Conservation (phyloP, 768 basidiomycete species). For the Ramaria sp. region DNA sequence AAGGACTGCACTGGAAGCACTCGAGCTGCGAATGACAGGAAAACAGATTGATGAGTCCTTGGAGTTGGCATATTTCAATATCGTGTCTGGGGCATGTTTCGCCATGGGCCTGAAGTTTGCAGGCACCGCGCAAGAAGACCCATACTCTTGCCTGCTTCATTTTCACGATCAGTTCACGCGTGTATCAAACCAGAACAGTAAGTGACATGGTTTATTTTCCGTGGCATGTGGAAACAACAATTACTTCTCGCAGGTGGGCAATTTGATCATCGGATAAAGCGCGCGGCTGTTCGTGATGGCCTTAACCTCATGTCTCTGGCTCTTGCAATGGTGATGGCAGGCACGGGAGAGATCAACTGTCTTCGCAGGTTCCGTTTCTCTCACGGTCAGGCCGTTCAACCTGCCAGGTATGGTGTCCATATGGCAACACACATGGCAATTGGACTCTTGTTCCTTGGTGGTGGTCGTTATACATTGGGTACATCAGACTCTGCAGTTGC, state of each 20-base stretch:
- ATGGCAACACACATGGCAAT: conserved; percentile 84
- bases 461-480: conserved; percentile 85
- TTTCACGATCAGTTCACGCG: conserved; percentile 75
- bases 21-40: conserved; percentile 32
- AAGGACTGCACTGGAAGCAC: conserved; percentile 43
- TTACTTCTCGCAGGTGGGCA: conserved; percentile 40
- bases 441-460: conserved; percentile 87
- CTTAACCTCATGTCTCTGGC: conserved; percentile 81
- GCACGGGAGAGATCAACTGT: conserved; percentile 89
- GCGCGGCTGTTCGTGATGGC: conserved; percentile 78
- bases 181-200: conserved; percentile 58
- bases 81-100: conserved; percentile 86
- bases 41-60: conserved; percentile 54
- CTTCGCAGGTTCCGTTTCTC: conserved; percentile 79
- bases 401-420: conserved; percentile 74
- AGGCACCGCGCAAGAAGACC: conserved; percentile 85
- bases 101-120: conserved; percentile 88
- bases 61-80: conserved; percentile 87
- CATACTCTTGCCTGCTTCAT: conserved; percentile 70
- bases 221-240: neutral
- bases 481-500: conserved; percentile 89
- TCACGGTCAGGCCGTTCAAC: conserved; percentile 64
- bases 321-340: conserved; percentile 92
- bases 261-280: conserved; percentile 83
- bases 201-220: conserved; percentile 16